These are phyloP conservation scores for Yarrowia galli DNA, from an alignment of 1,139 yeast genomes.

Conservation along the genomic window DNA sequence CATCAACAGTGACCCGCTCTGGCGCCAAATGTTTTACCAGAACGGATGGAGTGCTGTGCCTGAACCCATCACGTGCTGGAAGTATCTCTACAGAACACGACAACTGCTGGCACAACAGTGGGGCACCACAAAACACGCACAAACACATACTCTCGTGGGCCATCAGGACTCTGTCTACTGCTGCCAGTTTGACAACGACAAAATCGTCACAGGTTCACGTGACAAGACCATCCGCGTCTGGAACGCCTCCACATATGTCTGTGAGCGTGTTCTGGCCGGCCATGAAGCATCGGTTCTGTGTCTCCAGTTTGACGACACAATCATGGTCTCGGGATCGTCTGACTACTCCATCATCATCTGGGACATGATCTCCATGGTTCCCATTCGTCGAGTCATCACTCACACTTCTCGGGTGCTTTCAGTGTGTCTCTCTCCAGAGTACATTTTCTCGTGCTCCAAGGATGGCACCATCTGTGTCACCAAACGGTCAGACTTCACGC, in stretches of 20 bases:
- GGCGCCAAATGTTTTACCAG: slow-evolving; percentile 45
- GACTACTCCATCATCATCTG: slow-evolving; percentile 51
- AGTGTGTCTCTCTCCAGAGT: slow-evolving; percentile 45
- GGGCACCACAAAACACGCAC: slow-evolving; percentile 23
- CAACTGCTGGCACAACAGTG: slow-evolving; percentile 41
- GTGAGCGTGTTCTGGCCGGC: slow-evolving; percentile 6
- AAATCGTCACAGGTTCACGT: slow-evolving; percentile 52
- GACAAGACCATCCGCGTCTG: slow-evolving; percentile 51
- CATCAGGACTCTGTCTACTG: slow-evolving; percentile 53
- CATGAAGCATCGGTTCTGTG: slow-evolving; percentile 52
- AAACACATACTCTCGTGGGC: slow-evolving; percentile 47
- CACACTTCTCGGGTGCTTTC: slow-evolving; percentile 50
- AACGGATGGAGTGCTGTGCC: slow-evolving; percentile 43
- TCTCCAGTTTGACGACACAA: slow-evolving; percentile 48
- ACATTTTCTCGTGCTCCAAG: slow-evolving; percentile 50
- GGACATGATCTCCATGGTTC: slow-evolving; percentile 46
- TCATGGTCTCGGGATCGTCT: slow-evolving; percentile 52
- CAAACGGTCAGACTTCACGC: slow-evolving; percentile 44
- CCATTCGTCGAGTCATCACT: slow-evolving; percentile 45
- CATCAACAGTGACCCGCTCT: slow-evolving; percentile 45
- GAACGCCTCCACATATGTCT: slow-evolving; percentile 44
- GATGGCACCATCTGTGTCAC: slow-evolving; percentile 50
- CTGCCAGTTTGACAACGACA: slow-evolving; percentile 48
- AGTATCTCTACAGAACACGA: slow-evolving; percentile 46
- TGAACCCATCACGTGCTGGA: slow-evolving; percentile 45